Evolutionary conservation across 768 basidiomycete genomes (phyloP), one percentile per base, ranked within the genome.

Genomic region (Mycena epipterygia): DNA sequence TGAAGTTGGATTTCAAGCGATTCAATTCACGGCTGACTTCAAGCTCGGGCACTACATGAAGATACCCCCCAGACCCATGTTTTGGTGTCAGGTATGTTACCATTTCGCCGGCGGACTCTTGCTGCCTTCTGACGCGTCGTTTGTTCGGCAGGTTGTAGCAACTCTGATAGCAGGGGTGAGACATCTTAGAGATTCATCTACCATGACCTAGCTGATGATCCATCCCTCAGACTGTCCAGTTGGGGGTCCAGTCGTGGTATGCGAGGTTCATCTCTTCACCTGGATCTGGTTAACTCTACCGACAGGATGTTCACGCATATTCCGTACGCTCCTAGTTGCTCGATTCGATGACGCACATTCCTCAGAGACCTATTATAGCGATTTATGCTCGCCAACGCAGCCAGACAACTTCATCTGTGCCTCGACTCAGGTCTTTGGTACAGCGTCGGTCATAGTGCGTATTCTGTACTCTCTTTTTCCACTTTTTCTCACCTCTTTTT

Each of bases 1-100:
- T 60, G 71, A 83, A 81, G 25, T 81, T n/a, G 21, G 23, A 80
- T 74, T 73, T 59, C 78, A 81, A 82, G 91, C 90, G 3, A 85
- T 93, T 79, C 87, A 88, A 68, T 93, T 93, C 76, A 87, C 91
- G 19, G 86, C 88, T 56, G 93, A 93, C 78, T 90, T 93, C 78
- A 94, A 93, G 79, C 86, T 93, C 23, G 92, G 93, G 51, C 91
- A 93, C 80, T 92, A 84, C 83, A 91, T 90, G 86, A 87, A 90
- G 81, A 86, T 86, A 68, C 88, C 82, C 42, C 89, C 88, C 75
- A 84, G 90, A 23, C 85, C 88, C 0, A 91, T 92, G 87, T 92
- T 92, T 76, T 86, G 87, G 85, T 86, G 83, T 70, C 93, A 95
- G 81, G 84, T 83, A 73, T 46, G 74, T 63, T 56, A 5, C 6